Conservation (phyloP, 129 eudicot species). For the Centaurea solstitialis region DNA sequence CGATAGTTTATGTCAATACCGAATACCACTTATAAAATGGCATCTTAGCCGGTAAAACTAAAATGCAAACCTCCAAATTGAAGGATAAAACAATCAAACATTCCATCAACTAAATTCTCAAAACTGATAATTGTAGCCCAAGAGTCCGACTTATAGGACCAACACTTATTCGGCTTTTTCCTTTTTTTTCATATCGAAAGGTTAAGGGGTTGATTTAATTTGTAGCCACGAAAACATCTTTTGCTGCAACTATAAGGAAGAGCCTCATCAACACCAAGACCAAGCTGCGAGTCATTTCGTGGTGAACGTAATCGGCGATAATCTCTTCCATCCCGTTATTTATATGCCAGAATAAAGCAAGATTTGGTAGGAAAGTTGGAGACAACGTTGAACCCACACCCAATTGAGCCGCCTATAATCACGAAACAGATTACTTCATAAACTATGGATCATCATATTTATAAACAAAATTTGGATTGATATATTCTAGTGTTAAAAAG, state of each 20-base stretch:
- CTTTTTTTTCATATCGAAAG: not conserved
- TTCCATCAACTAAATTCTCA: slow-evolving; percentile 24
- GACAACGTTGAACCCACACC: slow-evolving; percentile 25
- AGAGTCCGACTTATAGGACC: slow-evolving; percentile 28
- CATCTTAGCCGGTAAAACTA: not conserved
- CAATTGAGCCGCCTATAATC: slow-evolving; percentile 28
- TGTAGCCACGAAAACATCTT: slow-evolving; percentile 51
- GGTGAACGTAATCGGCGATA: slow-evolving; percentile 58
- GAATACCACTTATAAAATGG: not conserved
- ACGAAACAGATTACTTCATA: not conserved
- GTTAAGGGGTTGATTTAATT: slow-evolving; percentile 10
- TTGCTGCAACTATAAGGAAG: slow-evolving; percentile 49
- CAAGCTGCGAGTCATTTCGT: slow-evolving; percentile 54
- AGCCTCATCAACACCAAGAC: slow-evolving; percentile 49
- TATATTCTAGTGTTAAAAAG: no score
- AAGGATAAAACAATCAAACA: slow-evolving; percentile 11
- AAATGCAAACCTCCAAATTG: slow-evolving; percentile 5
- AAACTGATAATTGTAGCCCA: slow-evolving; percentile 28
- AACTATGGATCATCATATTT: not conserved
- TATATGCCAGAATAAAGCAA: slow-evolving; percentile 41
- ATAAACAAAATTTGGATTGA: no score
- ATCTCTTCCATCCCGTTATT: slow-evolving; percentile 52
- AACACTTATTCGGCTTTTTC: slow-evolving; percentile 27
- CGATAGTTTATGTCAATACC: no score
- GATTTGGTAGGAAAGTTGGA: slow-evolving; percentile 35